These are phyloP conservation scores for Alectoria sarmentosa DNA, from an alignment of 495 filamentous ascomycete species.

Conservation along the genomic window DNA sequence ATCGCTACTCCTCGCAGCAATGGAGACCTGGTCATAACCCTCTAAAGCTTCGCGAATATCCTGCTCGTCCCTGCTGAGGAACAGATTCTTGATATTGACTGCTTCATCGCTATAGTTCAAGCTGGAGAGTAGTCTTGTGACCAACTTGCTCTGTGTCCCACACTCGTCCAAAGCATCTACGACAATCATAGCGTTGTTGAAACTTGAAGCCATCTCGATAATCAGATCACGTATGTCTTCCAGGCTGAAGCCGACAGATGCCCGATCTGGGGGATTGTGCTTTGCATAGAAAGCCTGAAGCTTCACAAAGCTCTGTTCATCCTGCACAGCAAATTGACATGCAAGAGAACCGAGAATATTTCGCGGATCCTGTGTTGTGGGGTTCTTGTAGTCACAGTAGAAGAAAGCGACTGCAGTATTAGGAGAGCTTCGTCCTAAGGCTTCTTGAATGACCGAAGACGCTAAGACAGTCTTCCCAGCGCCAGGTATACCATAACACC, in stretches of 20 bases:
- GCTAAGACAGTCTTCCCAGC: constrained; percentile 38
- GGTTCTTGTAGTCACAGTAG: constrained; percentile 37
- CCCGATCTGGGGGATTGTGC: constrained; percentile 13
- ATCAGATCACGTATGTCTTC: constrained; percentile 22
- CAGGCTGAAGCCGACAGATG: constrained; percentile 1
- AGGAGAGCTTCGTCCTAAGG: constrained; percentile 1
- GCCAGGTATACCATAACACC: constrained; percentile 37
- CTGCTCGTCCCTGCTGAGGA: constrained; percentile 27
- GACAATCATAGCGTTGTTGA: constrained; percentile 19
- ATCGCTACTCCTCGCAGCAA: constrained; percentile 31
- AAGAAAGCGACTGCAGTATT: constrained; percentile 32
- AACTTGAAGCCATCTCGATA: constrained; percentile 20
- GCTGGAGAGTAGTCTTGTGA: constrained; percentile 21
- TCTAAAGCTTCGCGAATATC: constrained; percentile 24
- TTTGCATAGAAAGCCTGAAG: constrained; percentile 26
- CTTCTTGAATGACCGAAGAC: constrained; percentile 24
- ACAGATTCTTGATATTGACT: constrained; percentile 22
- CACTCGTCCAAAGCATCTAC: constrained; percentile 35
- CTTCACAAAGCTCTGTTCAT: constrained; percentile 29
- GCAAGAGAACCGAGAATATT: constrained; percentile 33
- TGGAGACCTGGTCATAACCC: constrained; percentile 26
- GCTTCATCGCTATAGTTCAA: constrained; percentile 12
- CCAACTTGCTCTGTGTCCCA: neutral
- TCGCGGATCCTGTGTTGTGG: constrained; percentile 23
- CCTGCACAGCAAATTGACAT: constrained; percentile 31